Evolutionary conservation across 139 green algal species (phyloP), one percentile per base, ranked within the genome.

Genomic region (Tetraselmis chui): DNA sequence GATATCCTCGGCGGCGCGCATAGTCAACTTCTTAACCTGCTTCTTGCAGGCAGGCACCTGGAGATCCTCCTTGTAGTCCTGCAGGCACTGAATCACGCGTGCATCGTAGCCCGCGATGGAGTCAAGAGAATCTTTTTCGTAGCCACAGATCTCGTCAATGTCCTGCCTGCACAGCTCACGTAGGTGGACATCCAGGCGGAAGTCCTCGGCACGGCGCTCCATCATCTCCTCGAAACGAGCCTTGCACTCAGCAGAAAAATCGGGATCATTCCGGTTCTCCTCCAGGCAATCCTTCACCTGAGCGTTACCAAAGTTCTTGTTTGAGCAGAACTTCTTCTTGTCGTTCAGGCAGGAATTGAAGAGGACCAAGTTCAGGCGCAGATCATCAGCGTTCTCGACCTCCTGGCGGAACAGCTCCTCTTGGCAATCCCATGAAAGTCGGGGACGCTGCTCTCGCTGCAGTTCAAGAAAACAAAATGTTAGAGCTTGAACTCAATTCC

Each of bases 361-460:
- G 0, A 97, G 86, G 1, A 77, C 79, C 0, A 90, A 76, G 67
- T 89, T 91, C 1, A 97, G 89, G 0, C 94, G 88, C 0, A 96
- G 85, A 75, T 98, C 94, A 28, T 93, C 91, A 1, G 92, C 89
- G 28, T 93, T 93, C 79, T 98, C 90, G 29, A 94, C 86, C 84
- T 97, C 91, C 84, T 94, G 91, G 1, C 90, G 84, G 83, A 95
- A 94, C 5, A 97, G 88, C 82, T 95, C 89, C 83, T 92, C 88
- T 59, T 91, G 84, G 84, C 94, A 97, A 5, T 93, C 87, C 87
- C 85, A 91, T 0, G 82, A 87, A 24, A 95, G 77, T 76, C 85
- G 59, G 11, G 82, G 83, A 1, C 80, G 85, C 59, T 93, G 86
- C 59, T 88, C 86, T 30, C 87, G 78, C 89, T 91, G 86, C 83